Base-by-base conservation (phyloP, 192 early-diverging fungal species). In the Coemansia sp. region DNA sequence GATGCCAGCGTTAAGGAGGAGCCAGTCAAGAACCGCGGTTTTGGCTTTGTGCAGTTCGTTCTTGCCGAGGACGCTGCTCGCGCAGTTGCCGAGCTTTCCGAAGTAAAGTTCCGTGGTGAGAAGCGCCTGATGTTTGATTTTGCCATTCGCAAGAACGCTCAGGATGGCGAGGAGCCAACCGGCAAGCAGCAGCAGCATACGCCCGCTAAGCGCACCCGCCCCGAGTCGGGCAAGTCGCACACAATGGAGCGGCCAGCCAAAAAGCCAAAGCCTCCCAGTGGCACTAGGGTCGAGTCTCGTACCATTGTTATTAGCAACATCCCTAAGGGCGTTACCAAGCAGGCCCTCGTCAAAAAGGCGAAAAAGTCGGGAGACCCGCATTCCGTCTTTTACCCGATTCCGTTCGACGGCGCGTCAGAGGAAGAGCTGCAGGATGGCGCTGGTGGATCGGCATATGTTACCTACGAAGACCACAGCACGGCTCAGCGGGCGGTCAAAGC, bases 21-120 rank as follows among this genome's bases (percentile, higher is more conserved):
- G 36, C 19, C 67, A 27, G 51, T 63, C 21, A 69, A 45, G 48
- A 95, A 94, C 77, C 91, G 88, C 48, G 96, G 96, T 7, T 97
- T 88, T 80, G 96, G 96, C 17, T 98, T 93, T 78, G 95, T 98
- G 5, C 89, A 94, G 69, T 98, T 89, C 65, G 82, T 84, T 58
- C 74, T 84, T 4, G 73, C 82, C 17, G 82, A 84, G 19, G 82
- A 84, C 62, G 82, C 95, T 2, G 77, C 87, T 31, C 82, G 86
- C 27, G 96, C 96, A 2, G 60, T 98, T 31, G 77, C 85, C 29
- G 90, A 92, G 59, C 84, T 98, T 11, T 86, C 90, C 45, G 85
- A 90, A 34, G 78, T 70, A 12, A 90, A 92, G 73, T 98, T 98
- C 76, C 74, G 85, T 65, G 91, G 85, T 19, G 69, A 87, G 62